phyloP scores from a whole-genome alignment of 1,139 yeast species.

The Meyerozyma athensensis region DNA sequence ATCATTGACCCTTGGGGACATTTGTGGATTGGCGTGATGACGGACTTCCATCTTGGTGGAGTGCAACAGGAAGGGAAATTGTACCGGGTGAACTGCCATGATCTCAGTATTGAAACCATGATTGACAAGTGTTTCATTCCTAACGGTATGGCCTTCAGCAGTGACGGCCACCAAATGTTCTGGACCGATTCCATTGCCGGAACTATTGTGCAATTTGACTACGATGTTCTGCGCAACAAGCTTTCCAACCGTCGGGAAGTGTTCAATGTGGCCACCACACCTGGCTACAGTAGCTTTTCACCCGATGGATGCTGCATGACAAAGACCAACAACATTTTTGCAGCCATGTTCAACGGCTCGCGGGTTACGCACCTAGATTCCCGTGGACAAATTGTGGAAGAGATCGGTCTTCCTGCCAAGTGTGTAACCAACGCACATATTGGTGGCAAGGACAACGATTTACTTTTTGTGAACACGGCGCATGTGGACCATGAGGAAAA shows the following conservation, averaged over 20 bases:
- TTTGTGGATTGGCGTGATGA: conserved; percentile 73
- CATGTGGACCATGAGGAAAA: conserved; percentile 38
- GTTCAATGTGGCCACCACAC: conserved; percentile 35
- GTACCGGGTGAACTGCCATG: conserved; percentile 36
- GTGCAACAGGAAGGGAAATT: conserved; percentile 34
- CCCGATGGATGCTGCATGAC: conserved; percentile 83
- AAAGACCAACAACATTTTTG: conserved; percentile 55
- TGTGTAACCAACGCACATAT: conserved; percentile 66
- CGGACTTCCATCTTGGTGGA: conserved; percentile 33
- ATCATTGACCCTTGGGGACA: conserved; percentile 65
- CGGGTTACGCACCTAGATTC: conserved; percentile 51
- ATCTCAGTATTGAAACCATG: conserved; percentile 29
- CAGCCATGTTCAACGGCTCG: conserved; percentile 63
- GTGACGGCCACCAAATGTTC: conserved; percentile 46
- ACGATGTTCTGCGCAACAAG: conserved; percentile 42
- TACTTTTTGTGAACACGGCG: conserved; percentile 67
- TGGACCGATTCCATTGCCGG: conserved; percentile 69
- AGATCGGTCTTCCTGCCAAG: conserved; percentile 55
- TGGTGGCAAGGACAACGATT: conserved; percentile 59
- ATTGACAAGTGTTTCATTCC: conserved; percentile 39
- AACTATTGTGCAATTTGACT: conserved; percentile 60
- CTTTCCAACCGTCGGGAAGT: conserved; percentile 42
- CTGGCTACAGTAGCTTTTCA: conserved; percentile 23
- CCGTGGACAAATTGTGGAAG: conserved; percentile 48
- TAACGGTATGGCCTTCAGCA: conserved; percentile 76